Evolutionary conservation across 2,329 filamentous ascomycete genomes (phyloP).

Genomic region (Epichloe gansuensis): DNA sequence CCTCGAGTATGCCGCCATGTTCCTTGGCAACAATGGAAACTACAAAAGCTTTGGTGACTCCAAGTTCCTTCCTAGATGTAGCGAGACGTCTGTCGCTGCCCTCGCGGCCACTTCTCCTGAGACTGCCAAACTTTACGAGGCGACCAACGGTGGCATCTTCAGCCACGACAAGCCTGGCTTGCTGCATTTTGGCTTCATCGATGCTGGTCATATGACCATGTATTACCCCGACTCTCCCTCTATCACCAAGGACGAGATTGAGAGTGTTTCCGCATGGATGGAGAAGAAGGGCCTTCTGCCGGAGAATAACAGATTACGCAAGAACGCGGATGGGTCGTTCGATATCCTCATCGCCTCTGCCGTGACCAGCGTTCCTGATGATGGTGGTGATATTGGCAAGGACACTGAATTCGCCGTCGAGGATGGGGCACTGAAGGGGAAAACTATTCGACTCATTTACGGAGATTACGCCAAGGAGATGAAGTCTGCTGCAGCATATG

Average conservation of each 20-base stretch:
- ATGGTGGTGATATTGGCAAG: slow-evolving; percentile 57
- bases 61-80: slow-evolving; percentile 67
- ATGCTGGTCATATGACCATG: slow-evolving; percentile 64
- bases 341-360: slow-evolving; percentile 66
- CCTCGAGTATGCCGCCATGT: slow-evolving; percentile 65
- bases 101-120: slow-evolving; percentile 49
- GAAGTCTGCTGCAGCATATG: slow-evolving; percentile 52
- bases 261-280: slow-evolving; percentile 58
- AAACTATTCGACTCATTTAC: slow-evolving; percentile 57
- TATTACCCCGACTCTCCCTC: slow-evolving; percentile 68
- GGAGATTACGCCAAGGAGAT: slow-evolving; percentile 65
- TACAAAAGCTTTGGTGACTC: slow-evolving; percentile 81
- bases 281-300: slow-evolving; percentile 56
- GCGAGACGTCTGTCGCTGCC: slow-evolving; percentile 48
- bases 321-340: slow-evolving; percentile 49
- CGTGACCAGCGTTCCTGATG: slow-evolving; percentile 41
- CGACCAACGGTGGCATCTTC: slow-evolving; percentile 61
- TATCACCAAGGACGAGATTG: slow-evolving; percentile 66
- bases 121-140: slow-evolving; percentile 50
- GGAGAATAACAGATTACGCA: slow-evolving; percentile 66
- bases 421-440: slow-evolving; percentile 48
- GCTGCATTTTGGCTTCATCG: slow-evolving; percentile 65
- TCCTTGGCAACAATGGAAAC: slow-evolving; percentile 70
- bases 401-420: slow-evolving; percentile 46
- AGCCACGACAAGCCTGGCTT: slow-evolving; percentile 48